These are phyloP conservation scores for Penicillium thymicola DNA, from an alignment of 2,329 filamentous ascomycete species.

Conservation along the genomic window DNA sequence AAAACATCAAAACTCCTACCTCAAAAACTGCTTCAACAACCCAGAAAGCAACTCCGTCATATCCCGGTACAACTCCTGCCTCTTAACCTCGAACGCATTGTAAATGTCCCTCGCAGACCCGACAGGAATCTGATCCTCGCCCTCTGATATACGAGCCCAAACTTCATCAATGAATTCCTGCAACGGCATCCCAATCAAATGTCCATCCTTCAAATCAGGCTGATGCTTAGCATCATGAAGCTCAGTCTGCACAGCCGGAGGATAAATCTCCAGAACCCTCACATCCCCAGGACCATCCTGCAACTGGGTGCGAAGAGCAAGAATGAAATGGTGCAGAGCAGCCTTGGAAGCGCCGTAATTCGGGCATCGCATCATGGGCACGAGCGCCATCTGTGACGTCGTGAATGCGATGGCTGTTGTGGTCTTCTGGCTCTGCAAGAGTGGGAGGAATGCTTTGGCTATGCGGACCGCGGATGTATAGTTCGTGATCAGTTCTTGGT, in stretches of 20 bases:
- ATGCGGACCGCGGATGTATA: not conserved
- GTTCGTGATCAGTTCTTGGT: not conserved
- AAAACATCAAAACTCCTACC: not conserved
- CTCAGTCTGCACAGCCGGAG: not conserved
- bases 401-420: not conserved
- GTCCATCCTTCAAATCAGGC: not conserved
- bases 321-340: not conserved
- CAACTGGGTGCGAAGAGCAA: not conserved
- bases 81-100: not conserved
- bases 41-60: not conserved
- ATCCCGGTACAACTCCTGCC: not conserved
- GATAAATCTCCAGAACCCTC: not conserved
- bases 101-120: not conserved
- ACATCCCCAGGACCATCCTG: not conserved
- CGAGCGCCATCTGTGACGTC: not conserved
- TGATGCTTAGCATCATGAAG: not conserved
- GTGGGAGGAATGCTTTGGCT: not conserved
- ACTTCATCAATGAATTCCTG: not conserved
- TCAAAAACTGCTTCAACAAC: not conserved
- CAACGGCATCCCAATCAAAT: not conserved
- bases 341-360: not conserved
- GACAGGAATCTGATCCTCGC: not conserved
- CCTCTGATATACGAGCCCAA: not conserved
- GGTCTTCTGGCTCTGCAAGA: not conserved
- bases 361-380: not conserved